Base-by-base conservation (phyloP, 768 basidiomycete genomes). In the Gloeopeniophorella convolvens region DNA sequence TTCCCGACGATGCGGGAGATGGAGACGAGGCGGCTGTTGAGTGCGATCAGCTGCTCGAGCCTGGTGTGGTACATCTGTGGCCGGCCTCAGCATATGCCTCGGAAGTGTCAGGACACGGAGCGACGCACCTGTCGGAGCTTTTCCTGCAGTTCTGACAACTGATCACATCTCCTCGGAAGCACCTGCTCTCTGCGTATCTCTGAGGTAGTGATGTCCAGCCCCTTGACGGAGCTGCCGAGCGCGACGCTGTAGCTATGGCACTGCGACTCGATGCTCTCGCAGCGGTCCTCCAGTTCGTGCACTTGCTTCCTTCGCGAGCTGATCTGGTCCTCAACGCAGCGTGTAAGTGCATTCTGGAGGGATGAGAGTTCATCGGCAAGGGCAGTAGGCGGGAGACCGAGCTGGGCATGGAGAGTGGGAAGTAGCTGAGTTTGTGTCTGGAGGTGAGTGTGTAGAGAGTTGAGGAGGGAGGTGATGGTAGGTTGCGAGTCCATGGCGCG, bases 371-470 rank as follows among this genome's bases (percentile, higher is more conserved):
- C 92, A 63, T 89, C 84, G 63, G 88, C 80, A 35, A 94, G 77
- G 0, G 89, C 83, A 10, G 82, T 80, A 23, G 79, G 67, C 8
- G 91, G 89, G 12, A 94, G 74, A 27, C 89, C 90, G 13, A 95
- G 85, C 61, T 89, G 89, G 1, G 79, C 73, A 66, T 94, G 90
- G 4, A 95, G 72, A 6, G 83, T 80, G 13, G 89, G 89, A 2
- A 95, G 72, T 27, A 89, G 73, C 55, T 86, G 83, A 0, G 88
- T 89, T 66, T 94, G 90, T 1, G 82, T 69, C 64, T 86, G 85
- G 5, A 92, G 70, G 64, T 88, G 85, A 3, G 80, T 75, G 56
- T 90, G 86, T 23, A 93, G 66, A 18, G 87, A 83, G 63, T 85
- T 80, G 8, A 92, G 73, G 13, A 91, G 74, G 10, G 82, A 72